Percentiles rank a stretch among this genome's conserved stretches.
Evolutionary conservation across 257 asterid species (phyloP).

Genomic region (Penstemon eatonii): DNA sequence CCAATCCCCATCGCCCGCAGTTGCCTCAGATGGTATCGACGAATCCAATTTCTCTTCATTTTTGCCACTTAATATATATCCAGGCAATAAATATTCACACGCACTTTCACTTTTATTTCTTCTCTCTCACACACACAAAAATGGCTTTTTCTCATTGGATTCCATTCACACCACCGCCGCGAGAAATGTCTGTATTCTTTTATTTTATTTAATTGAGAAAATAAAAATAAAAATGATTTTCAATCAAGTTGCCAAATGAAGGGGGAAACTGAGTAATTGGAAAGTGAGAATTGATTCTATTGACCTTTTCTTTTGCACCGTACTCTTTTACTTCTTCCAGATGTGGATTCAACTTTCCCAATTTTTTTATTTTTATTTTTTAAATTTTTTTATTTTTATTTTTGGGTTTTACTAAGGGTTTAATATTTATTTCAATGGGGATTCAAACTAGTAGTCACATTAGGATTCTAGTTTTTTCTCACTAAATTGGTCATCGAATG

Average conservation of each 20-base stretch:
- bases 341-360: neutral
- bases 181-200: constrained; percentile 31
- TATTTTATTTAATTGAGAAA: constrained; percentile 25
- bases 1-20: constrained; percentile 51
- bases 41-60: constrained; percentile 31
- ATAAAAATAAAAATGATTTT: constrained; percentile 7
- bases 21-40: constrained; percentile 38
- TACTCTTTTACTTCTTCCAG: no score
- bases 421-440: no score
- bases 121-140: no score
- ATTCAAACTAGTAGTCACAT: no score
- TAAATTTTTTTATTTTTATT: neutral
- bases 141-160: constrained; percentile 34
- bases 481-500: no score
- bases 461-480: no score
- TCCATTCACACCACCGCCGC: constrained; percentile 51
- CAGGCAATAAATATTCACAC: constrained; percentile 31
- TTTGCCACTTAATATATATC: constrained; percentile 31
- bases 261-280: constrained; percentile 24
- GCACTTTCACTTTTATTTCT: neutral
- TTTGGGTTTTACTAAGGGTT: no score
- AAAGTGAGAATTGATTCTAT: constrained; percentile 17
- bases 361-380: neutral
- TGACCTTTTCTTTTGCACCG: constrained; percentile 4
- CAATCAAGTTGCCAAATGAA: constrained; percentile 45